Evolutionary conservation across 2,329 filamentous ascomycete genomes (phyloP).

Genomic region (Tolypocladium endophyticum): DNA sequence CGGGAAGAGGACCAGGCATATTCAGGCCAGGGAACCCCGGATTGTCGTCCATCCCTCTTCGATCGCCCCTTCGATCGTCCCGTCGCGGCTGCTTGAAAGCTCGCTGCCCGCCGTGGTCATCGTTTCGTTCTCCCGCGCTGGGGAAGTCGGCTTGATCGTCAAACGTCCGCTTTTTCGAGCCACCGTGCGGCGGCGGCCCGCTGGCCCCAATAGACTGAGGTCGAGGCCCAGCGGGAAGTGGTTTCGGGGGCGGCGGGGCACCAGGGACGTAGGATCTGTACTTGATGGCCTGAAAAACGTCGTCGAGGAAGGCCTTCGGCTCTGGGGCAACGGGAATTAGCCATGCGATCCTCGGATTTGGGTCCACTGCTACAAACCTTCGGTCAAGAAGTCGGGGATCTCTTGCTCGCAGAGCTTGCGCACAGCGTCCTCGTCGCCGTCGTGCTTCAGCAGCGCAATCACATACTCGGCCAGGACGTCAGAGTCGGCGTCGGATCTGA

Average conservation of each 20-base stretch:
- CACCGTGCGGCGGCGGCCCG: not conserved
- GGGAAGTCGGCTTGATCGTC: conserved; percentile 16
- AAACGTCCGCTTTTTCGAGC: conserved; percentile 24
- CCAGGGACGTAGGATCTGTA: conserved; percentile 52
- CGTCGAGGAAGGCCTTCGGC: conserved; percentile 50
- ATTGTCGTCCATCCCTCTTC: conserved; percentile 14
- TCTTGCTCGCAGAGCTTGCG: conserved; percentile 59
- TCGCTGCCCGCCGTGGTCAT: conserved; percentile 24
- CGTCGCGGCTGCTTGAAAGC: conserved; percentile 51
- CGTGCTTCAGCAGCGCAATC: conserved; percentile 63
- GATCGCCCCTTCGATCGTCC: conserved; percentile 37
- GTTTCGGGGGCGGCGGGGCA: conserved; percentile 29
- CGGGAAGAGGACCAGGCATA: conserved; percentile 1
- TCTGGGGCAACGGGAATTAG: conserved; percentile 12
- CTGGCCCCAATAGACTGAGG: not conserved
- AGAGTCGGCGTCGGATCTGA: conserved; percentile 66
- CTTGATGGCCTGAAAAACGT: conserved; percentile 57
- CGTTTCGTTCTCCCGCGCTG: conserved; percentile 13
- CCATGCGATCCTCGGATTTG: not conserved
- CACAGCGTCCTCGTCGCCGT: conserved; percentile 54
- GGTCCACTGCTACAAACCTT: conserved; percentile 38
- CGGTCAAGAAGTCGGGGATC: conserved; percentile 64
- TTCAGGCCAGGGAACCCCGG: conserved; percentile 2
- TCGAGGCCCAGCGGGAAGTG: not conserved
- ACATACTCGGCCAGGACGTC: conserved; percentile 80